These are phyloP conservation scores for Blastomyces gilchristii DNA, from an alignment of 2,329 filamentous ascomycete genomes.

Conservation along the genomic window DNA sequence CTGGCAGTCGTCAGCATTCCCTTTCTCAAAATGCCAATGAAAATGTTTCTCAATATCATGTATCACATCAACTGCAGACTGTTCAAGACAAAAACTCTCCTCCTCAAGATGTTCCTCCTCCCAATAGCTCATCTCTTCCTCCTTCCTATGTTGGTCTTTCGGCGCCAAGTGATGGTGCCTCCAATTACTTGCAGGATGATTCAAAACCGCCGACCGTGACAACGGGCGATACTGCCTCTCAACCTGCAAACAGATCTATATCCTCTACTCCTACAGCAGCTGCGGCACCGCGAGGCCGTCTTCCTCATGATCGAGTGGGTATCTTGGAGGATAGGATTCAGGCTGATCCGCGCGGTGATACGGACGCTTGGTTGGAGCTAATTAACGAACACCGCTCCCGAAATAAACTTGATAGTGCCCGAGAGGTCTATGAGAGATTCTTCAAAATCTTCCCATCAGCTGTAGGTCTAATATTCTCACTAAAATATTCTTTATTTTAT, in stretches of 20 bases:
- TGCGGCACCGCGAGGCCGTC: conserved; percentile 42
- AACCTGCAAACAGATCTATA: conserved; percentile 29
- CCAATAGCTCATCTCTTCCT: conserved; percentile 42
- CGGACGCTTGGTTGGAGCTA: conserved; percentile 81
- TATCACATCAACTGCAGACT: conserved; percentile 52
- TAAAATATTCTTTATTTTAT: too few relatives aligned
- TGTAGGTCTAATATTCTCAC: conserved; percentile 50
- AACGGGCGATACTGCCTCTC: conserved; percentile 15
- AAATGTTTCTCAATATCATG: conserved; percentile 47
- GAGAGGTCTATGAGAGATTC: conserved; percentile 75
- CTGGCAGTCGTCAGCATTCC: conserved; percentile 44
- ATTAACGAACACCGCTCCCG: conserved; percentile 75
- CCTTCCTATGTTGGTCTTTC: conserved; percentile 37
- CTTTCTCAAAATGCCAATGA: conserved; percentile 47
- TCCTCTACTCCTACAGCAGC: conserved; percentile 35
- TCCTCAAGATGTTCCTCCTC: conserved; percentile 41
- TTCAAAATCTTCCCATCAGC: conserved; percentile 79
- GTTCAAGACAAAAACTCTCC: conserved; percentile 39
- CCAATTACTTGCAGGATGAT: conserved; percentile 26
- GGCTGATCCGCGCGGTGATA: conserved; percentile 84
- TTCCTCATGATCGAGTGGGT: conserved; percentile 63
- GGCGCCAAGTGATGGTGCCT: conserved; percentile 34
- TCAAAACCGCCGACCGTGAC: conserved; percentile 9
- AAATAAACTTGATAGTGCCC: conserved; percentile 70
- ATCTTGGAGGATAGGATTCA: conserved; percentile 83